These are phyloP conservation scores for Radiomyces spectabilis DNA, from an alignment of 192 early-diverging fungal species.

Conservation along the genomic window DNA sequence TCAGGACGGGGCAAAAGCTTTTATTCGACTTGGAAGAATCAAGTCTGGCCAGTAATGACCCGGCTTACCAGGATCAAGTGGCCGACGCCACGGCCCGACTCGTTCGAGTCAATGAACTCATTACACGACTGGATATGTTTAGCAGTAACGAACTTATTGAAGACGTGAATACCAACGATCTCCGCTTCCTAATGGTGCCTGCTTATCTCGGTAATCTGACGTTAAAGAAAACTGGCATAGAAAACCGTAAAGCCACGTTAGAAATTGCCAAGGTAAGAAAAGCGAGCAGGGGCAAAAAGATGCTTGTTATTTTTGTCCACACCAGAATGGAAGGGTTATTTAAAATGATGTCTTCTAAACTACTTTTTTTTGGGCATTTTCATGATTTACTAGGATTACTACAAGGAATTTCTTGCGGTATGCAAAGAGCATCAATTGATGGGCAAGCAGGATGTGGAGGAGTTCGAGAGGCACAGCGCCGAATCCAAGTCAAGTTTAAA, in stretches of 20 bases:
- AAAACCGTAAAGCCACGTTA: conserved; percentile 31
- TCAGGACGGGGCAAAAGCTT: conserved; percentile 13
- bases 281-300: background rate
- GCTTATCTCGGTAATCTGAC: conserved; percentile 50
- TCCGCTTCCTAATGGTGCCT: conserved; percentile 55
- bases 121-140: conserved; percentile 64
- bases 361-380: background rate
- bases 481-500: conserved; percentile 20
- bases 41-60: conserved; percentile 33
- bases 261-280: conserved; percentile 40
- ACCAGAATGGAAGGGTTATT: background rate
- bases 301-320: background rate
- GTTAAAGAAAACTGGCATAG: conserved; percentile 37
- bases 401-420: conserved; percentile 26
- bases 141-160: conserved; percentile 84
- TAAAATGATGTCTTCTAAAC: background rate
- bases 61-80: conserved; percentile 41
- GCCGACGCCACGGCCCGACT: conserved; percentile 37
- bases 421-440: conserved; percentile 31
- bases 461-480: conserved; percentile 7
- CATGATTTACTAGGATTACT: conserved; percentile 17
- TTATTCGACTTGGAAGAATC: conserved; percentile 34
- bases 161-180: conserved; percentile 77
- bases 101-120: conserved; percentile 33
- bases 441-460: conserved; percentile 8